Base-by-base conservation (phyloP, 352 stramenopile species). In the Phytophthora sp. region DNA sequence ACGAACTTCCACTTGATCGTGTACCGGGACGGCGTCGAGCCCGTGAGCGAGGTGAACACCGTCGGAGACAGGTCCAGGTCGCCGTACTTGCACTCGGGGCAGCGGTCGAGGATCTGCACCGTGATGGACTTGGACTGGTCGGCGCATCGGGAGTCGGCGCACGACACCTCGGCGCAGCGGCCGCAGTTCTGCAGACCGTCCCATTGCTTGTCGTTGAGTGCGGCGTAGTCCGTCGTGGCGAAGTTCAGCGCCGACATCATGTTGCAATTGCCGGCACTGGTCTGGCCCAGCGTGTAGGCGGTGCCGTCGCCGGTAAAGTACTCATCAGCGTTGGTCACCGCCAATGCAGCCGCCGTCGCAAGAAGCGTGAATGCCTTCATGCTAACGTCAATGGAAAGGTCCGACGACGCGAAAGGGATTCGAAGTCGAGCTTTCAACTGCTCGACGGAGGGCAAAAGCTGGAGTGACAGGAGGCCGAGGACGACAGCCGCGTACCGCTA, bases 201-300 rank as follows among this genome's bases (percentile, higher is more conserved):
- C 81, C 82, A 92, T 66, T 92, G 84, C 5, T 76, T 62, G 64
- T 82, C 66, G 56, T 91, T 92, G 26, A 92, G 54, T 5, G 83
- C 83, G n/a, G 76, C 83, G 54, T 92, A 89, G 69, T 88, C 77
- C 20, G 58, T 74, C n/a, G 44, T 62, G 18, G 67, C 71, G 18
- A 71, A 65, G 50, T 69, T 24, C 17, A 69, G 50, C 4, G 53
- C 60, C 39, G 62, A 68, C 67, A 72, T 77, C 67, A 86, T 76
- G 58, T 79, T 82, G 48, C 76, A 86, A 31, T 87, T 87, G 50
- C 79, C 79, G 0, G 63, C 62, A 45, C 55, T 77, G 2, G 72
- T 17, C 5, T 77, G 52, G 3, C 64, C 69, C 23, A 83, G 60
- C 5, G 72, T 82, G 56, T 88, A 87, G 15, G 70, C 61, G 9